These are phyloP conservation scores for Coemansia sp. DNA, from an alignment of 192 early-diverging fungal species.

Conservation along the genomic window DNA sequence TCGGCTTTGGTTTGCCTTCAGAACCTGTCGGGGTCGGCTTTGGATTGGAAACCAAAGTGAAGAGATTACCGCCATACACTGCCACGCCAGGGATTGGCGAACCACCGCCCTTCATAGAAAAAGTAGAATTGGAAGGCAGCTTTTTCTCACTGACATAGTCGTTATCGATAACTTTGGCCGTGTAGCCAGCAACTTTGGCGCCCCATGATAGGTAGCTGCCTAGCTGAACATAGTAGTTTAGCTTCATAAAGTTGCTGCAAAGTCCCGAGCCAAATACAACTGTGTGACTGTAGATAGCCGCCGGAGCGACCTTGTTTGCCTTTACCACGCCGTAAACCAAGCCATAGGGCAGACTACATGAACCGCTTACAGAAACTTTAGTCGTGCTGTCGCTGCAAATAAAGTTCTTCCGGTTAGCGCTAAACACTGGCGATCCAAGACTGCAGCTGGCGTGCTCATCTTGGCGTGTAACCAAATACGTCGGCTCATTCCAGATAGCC, in stretches of 20 bases:
- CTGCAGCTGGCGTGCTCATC: slow-evolving; percentile 14
- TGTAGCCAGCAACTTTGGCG: slow-evolving; percentile 5
- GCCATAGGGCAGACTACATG: slow-evolving; percentile 36
- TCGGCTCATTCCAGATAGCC: slow-evolving; percentile 19
- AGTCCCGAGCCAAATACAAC: slow-evolving; percentile 39
- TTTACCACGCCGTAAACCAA: slow-evolving; percentile 30
- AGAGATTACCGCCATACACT: slow-evolving; percentile 37
- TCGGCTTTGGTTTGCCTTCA: background rate
- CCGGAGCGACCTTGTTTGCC: slow-evolving; percentile 13
- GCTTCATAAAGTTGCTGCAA: slow-evolving; percentile 27
- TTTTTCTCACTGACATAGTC: slow-evolving; percentile 18
- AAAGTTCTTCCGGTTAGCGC: slow-evolving; percentile 31
- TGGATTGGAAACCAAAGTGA: background rate
- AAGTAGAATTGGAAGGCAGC: slow-evolving; percentile 2
- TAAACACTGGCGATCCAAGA: slow-evolving; percentile 30
- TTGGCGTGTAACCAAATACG: slow-evolving; percentile 5
- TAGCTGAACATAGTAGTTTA: slow-evolving; percentile 33
- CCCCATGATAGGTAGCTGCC: slow-evolving; percentile 42
- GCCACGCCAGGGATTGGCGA: slow-evolving; percentile 13
- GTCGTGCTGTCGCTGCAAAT: slow-evolving; percentile 24
- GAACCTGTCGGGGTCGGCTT: background rate
- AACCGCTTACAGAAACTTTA: slow-evolving; percentile 5
- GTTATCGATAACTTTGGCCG: background rate
- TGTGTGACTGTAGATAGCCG: slow-evolving; percentile 46
- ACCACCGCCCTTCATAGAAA: background rate